Conservation (phyloP, 331 rosid genomes). For the Quercus lobata region DNA sequence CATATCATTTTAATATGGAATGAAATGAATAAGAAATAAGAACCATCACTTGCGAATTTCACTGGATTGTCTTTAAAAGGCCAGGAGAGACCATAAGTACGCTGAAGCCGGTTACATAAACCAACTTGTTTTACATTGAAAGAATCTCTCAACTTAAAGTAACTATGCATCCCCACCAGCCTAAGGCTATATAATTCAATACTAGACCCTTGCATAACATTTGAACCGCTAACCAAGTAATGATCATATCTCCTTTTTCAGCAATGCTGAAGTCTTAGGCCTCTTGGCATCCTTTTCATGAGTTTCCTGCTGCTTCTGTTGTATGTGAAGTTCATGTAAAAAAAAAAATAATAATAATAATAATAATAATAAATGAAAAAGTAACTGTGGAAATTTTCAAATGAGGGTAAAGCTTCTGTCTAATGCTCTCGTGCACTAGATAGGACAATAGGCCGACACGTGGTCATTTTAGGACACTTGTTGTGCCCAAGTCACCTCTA, state of each 20-base stretch:
- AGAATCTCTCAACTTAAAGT: not conserved
- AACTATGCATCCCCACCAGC: not conserved
- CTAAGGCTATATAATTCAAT: not conserved
- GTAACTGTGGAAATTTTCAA: not conserved
- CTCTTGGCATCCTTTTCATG: slow-evolving; percentile 12
- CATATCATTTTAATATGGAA: no score
- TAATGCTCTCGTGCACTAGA: no score
- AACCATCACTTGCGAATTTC: not conserved
- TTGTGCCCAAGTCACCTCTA: no score
- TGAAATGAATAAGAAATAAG: not conserved
- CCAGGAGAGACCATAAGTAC: not conserved
- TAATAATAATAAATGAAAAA: not conserved
- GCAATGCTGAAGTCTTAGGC: not conserved
- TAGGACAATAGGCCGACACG: no score
- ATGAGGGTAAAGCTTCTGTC: not conserved
- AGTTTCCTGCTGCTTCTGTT: slow-evolving; percentile 21
- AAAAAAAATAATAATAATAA: no score
- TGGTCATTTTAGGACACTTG: no score
- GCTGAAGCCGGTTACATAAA: not conserved
- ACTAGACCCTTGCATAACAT: slow-evolving; percentile 6
- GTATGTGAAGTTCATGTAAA: slow-evolving; percentile 10
- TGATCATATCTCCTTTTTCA: slow-evolving; percentile 14
- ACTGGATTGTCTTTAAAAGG: not conserved
- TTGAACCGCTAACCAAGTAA: slow-evolving; percentile 1
- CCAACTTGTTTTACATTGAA: not conserved